phyloP scores from a whole-genome alignment of 768 basidiomycete species.

The Lentinula aciculospora region DNA sequence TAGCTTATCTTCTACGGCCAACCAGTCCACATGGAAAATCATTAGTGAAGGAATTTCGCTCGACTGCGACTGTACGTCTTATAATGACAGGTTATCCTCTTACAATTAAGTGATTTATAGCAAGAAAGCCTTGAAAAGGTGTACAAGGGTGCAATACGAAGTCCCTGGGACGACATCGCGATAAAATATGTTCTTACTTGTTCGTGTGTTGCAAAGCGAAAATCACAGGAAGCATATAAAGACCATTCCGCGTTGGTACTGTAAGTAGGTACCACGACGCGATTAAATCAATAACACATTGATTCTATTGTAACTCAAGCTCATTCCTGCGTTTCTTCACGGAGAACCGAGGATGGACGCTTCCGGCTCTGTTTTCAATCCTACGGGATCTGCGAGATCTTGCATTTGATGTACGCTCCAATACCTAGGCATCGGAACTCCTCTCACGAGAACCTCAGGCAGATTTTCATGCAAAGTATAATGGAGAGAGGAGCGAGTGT shows the following conservation, averaged over 20 bases:
- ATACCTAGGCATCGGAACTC: background rate
- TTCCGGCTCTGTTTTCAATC: slow-evolving; percentile 79
- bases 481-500: slow-evolving; percentile 51
- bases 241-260: slow-evolving; percentile 71
- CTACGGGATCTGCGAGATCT: slow-evolving; percentile 79
- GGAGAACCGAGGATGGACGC: slow-evolving; percentile 81
- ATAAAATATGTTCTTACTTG: slow-evolving; percentile 78
- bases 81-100: slow-evolving; percentile 3
- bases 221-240: slow-evolving; percentile 70
- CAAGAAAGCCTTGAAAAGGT: slow-evolving; percentile 24
- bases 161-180: slow-evolving; percentile 84
- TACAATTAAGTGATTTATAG: slow-evolving; percentile 12
- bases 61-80: slow-evolving; percentile 28
- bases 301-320: background rate
- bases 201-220: slow-evolving; percentile 60
- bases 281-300: background rate
- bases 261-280: slow-evolving; percentile 40
- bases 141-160: slow-evolving; percentile 60
- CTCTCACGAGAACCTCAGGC: slow-evolving; percentile 33
- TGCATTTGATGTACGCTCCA: slow-evolving; percentile 65
- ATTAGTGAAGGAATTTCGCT: slow-evolving; percentile 9
- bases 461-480: slow-evolving; percentile 53
- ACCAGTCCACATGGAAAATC: slow-evolving; percentile 65
- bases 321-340: slow-evolving; percentile 63
- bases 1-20: slow-evolving; percentile 72